Percentiles rank a stretch among this genome's conserved stretches.
Conservation (phyloP, 139 green algal genomes). For the Micractinium conductrix region DNA sequence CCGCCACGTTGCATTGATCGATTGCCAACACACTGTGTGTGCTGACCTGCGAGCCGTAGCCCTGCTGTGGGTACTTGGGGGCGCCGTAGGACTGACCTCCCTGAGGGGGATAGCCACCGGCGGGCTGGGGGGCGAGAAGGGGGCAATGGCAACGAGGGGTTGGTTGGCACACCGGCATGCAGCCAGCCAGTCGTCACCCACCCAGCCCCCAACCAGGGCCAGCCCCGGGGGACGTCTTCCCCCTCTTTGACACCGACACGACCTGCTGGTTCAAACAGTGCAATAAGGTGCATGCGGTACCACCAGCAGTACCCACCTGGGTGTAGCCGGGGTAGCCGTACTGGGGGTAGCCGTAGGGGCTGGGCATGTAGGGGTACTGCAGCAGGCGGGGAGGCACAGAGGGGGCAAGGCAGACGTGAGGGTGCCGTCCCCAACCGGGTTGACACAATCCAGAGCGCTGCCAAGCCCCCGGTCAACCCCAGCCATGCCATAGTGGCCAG, state of each 20-base stretch:
- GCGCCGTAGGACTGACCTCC: constrained; percentile 9
- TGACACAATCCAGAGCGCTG: no score
- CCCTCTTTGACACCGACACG: no score
- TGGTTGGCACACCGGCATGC: no score
- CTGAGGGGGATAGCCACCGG: background rate
- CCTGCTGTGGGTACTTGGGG: constrained; percentile 35
- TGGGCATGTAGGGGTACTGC: constrained; percentile 30
- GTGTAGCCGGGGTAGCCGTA: constrained; percentile 15
- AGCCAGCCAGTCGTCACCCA: background rate
- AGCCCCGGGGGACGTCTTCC: no score
- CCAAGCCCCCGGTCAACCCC: background rate
- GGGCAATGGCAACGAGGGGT: background rate
- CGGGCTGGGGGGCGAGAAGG: background rate
- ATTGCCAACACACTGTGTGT: no score
- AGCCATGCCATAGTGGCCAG: background rate
- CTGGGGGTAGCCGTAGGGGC: constrained; percentile 29
- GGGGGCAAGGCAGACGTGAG: background rate
- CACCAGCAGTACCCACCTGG: background rate
- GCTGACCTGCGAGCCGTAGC: no score
- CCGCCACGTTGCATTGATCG: no score
- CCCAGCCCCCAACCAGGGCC: no score
- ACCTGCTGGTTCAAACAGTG: no score
- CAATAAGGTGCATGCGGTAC: background rate
- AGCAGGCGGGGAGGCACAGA: background rate
- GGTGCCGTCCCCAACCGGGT: no score